Conservation (phyloP, 768 basidiomycete species). For the Daedalea quercina region DNA sequence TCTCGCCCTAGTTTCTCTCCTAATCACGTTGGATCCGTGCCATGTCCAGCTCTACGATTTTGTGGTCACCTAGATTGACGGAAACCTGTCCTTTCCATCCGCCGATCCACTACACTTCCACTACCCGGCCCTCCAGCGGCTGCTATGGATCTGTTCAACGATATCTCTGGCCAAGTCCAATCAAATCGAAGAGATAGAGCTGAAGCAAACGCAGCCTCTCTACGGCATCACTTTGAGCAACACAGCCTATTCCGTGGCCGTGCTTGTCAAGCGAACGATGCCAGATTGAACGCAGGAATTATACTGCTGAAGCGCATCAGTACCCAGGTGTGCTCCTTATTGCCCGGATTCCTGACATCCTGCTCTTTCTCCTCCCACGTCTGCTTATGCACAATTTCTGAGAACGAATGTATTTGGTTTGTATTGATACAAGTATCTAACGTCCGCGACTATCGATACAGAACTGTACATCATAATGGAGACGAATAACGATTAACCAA, state of each 20-base stretch:
- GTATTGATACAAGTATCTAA: neutral
- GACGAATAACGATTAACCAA: too few relatives aligned
- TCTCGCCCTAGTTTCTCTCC: neutral
- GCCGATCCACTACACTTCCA: too few relatives aligned
- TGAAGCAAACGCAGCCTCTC: too few relatives aligned
- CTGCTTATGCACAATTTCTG: neutral
- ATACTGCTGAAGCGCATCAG: neutral
- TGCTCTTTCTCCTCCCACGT: neutral
- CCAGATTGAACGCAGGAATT: neutral
- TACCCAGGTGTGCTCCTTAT: neutral
- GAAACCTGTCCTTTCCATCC: too few relatives aligned
- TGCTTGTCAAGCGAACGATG: constrained; percentile 1
- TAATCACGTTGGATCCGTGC: too few relatives aligned
- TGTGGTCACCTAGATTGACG: too few relatives aligned
- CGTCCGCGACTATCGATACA: neutral
- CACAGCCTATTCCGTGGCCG: neutral
- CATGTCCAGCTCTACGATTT: too few relatives aligned
- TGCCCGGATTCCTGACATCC: neutral
- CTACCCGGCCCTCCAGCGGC: too few relatives aligned
- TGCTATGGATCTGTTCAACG: neutral
- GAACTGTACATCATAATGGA: neutral
- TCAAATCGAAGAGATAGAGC: too few relatives aligned
- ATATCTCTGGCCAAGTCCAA: neutral
- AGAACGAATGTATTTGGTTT: neutral
- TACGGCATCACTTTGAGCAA: constrained; percentile 4